Evolutionary conservation across 108 stramenopile species (phyloP), one percentile per base, ranked within the genome.

Genomic region (Poteriospumella lacustris): DNA sequence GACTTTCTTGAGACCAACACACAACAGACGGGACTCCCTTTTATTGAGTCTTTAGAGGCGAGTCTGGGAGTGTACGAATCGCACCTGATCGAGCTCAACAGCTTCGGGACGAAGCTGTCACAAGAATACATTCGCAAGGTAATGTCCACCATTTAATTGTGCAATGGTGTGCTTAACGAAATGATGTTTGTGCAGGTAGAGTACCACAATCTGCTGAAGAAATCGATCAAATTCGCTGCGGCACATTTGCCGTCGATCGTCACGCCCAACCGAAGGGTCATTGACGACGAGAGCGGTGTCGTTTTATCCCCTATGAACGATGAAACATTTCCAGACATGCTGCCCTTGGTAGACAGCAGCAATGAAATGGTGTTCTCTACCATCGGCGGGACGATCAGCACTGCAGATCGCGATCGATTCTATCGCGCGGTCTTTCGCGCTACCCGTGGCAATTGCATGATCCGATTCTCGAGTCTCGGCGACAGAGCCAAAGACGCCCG

Each of bases 401-500:
- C n/a, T n/a, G n/a, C n/a, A n/a, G n/a, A n/a, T n/a, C n/a, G n/a
- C n/a, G n/a, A n/a, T n/a, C n/a, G n/a, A n/a, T n/a, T n/a, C n/a
- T n/a, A n/a, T n/a, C n/a, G n/a, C n/a, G n/a, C n/a, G n/a, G n/a
- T n/a, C n/a, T n/a, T n/a, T n/a, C n/a, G n/a, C n/a, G n/a, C n/a
- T n/a, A n/a, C n/a, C n/a, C n/a, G n/a, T 12, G 94, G 97, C n/a
- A 96, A 98, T 83, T 96, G 94, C 87, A 94, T 92, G 81, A 89
- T 95, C 31, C 89, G 96, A n/a, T 98, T 96, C 82, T 92, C 92
- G 31, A 91, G 92, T 36, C 94, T 96, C 79, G 89, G 96, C 78
- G 90, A 88, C 29, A 88, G 91, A 33, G 94, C 93, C 38, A 73
- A n/a, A n/a, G n/a, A n/a, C n/a, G n/a, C n/a, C n/a, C n/a, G n/a